Conservation (phyloP, 805 yeast genomes). For the Dipodascopsis tothii region DNA sequence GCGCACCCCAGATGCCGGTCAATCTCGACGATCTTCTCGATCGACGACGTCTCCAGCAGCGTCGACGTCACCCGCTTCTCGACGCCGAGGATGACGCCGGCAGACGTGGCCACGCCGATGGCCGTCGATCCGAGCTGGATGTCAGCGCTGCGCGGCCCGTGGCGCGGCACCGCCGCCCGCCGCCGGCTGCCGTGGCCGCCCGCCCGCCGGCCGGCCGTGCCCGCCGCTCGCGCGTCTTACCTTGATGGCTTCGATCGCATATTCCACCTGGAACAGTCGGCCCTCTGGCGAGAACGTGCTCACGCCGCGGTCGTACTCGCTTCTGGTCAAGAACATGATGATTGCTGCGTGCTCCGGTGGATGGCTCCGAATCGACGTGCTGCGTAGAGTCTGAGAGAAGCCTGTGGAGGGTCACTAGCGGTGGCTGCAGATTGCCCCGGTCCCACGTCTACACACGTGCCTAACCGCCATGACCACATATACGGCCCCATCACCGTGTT, state of each 20-base stretch:
- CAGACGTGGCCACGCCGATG: conserved; percentile 89
- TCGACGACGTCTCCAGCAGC: conserved; percentile 80
- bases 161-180: no score
- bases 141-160: not conserved
- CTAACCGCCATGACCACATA: no score
- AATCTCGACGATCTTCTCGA: conserved; percentile 92
- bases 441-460: no score
- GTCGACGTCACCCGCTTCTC: conserved; percentile 95
- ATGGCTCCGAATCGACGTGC: no score
- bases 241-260: conserved; percentile 94
- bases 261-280: conserved; percentile 94
- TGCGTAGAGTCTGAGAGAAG: no score
- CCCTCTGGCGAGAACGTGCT: conserved; percentile 99
- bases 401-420: no score
- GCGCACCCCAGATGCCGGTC: conserved; percentile 96
- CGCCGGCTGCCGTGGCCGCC: no score
- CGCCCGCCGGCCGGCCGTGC: not conserved
- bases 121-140: conserved; percentile 82
- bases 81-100: conserved; percentile 93
- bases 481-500: no score
- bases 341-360: not conserved
- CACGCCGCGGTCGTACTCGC: conserved; percentile 98
- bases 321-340: conserved; percentile 91
- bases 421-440: no score
- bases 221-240: no score